Evolutionary conservation across 2,329 filamentous ascomycete genomes (phyloP).

Genomic region (Hirsutella minnesotensis): DNA sequence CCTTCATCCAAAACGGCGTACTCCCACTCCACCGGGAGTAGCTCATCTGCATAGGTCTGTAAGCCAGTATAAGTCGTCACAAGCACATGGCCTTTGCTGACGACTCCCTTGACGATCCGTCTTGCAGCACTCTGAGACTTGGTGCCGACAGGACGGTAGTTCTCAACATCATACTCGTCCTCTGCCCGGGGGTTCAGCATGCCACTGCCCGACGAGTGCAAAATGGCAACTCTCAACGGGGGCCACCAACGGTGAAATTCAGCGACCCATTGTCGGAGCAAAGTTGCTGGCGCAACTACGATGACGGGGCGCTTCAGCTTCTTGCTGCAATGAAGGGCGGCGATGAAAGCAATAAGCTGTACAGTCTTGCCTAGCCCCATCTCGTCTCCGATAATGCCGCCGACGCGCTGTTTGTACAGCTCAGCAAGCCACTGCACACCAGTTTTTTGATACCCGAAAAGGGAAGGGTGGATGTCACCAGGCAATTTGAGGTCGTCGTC

Average conservation of each 20-base stretch:
- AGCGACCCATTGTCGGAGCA: conserved; percentile 95
- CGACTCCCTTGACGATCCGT: conserved; percentile 71
- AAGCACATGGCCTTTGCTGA: conserved; percentile 77
- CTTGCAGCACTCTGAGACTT: conserved; percentile 49
- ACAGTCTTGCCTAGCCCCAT: conserved; percentile 97
- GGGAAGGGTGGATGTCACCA: conserved; percentile 80
- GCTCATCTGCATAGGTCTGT: conserved; percentile 77
- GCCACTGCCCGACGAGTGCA: conserved; percentile 90
- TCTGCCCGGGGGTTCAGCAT: conserved; percentile 75
- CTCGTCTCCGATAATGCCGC: conserved; percentile 91
- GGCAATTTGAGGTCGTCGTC: conserved; percentile 70
- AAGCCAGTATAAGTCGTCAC: conserved; percentile 93
- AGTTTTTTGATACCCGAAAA: conserved; percentile 96
- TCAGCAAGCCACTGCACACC: conserved; percentile 95
- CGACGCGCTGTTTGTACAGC: conserved; percentile 77
- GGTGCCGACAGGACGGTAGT: conserved; percentile 20
- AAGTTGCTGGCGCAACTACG: conserved; percentile 84
- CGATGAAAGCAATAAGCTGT: conserved; percentile 63
- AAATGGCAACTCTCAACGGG: conserved; percentile 86
- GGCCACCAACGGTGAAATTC: conserved; percentile 99
- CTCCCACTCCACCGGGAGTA: conserved; percentile 79
- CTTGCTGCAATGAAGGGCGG: conserved; percentile 84
- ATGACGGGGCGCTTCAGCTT: conserved; percentile 76
- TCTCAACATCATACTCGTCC: conserved; percentile 37
- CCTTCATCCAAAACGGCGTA: conserved; percentile 94